Conservation (phyloP, 352 stramenopile genomes). For the Globisporangium yorkense region DNA sequence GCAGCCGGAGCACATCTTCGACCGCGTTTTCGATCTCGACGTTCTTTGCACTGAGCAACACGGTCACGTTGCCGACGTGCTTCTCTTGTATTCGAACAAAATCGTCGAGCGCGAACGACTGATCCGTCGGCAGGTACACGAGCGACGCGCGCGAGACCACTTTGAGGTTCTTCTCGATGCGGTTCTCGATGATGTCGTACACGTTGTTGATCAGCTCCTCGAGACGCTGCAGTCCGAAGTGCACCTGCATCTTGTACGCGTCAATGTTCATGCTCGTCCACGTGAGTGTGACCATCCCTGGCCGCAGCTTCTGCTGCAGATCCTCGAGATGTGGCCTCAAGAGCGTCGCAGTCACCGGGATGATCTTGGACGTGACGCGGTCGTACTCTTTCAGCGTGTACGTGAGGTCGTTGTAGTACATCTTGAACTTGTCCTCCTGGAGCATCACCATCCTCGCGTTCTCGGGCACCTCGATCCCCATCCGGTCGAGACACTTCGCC, state of each 20-base stretch:
- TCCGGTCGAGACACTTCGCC: constrained; percentile 75
- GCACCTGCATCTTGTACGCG: constrained; percentile 63
- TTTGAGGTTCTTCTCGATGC: constrained; percentile 82
- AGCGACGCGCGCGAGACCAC: constrained; percentile 74
- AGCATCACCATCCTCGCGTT: constrained; percentile 81
- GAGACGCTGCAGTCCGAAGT: constrained; percentile 57
- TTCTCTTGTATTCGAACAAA: constrained; percentile 83
- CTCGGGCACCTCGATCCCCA: constrained; percentile 80
- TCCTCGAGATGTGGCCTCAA: constrained; percentile 70
- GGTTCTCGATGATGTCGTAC: constrained; percentile 78
- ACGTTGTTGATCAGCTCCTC: constrained; percentile 83
- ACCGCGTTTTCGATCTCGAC: constrained; percentile 84
- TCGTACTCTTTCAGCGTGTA: constrained; percentile 83
- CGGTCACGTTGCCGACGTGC: constrained; percentile 54
- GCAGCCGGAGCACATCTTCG: constrained; percentile 65
- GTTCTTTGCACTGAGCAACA: constrained; percentile 71
- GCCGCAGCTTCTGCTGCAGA: constrained; percentile 65
- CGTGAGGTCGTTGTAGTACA: constrained; percentile 78
- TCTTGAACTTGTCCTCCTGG: constrained; percentile 86
- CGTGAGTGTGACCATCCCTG: constrained; percentile 80
- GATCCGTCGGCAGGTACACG: constrained; percentile 68
- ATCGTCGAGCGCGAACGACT: constrained; percentile 82
- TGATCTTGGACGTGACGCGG: constrained; percentile 65
- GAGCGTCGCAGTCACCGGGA: constrained; percentile 49
- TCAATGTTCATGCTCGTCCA: constrained; percentile 91